Conservation (phyloP, 352 stramenopile species). For the Thraustochytrium sp. region DNA sequence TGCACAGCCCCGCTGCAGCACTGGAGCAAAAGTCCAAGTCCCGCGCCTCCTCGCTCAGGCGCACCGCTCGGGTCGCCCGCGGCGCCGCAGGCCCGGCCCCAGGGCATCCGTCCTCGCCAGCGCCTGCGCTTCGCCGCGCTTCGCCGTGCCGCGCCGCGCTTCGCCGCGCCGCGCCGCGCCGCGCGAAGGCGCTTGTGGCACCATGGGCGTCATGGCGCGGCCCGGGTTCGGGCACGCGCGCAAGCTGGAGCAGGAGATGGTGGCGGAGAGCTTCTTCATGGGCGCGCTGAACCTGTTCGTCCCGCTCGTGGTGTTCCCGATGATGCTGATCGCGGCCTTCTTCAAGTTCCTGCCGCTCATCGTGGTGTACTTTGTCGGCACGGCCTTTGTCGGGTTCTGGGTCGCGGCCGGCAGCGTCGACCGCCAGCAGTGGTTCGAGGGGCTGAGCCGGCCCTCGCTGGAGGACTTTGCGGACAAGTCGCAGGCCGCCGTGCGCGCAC, state of each 20-base stretch:
- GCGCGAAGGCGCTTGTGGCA: not conserved
- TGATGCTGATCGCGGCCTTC: not conserved
- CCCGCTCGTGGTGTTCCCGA: not conserved
- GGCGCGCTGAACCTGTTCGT: not conserved
- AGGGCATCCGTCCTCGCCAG: no score
- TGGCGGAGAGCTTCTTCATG: not conserved
- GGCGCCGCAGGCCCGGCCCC: no score
- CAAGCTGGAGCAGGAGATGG: not conserved
- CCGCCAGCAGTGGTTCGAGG: not conserved
- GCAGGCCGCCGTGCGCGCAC: not conserved
- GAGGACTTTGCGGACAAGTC: not conserved
- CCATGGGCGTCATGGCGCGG: not conserved
- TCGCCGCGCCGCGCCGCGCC: no score
- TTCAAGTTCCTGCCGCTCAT: slow-evolving; percentile 3
- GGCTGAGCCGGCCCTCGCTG: not conserved
- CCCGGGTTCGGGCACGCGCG: not conserved
- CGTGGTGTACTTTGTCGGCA: not conserved
- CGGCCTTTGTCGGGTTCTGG: not conserved
- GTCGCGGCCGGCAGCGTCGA: not conserved
- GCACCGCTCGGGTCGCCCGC: no score
- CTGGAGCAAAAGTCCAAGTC: no score
- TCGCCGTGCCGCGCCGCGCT: no score
- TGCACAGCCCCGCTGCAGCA: no score
- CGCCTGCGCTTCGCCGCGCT: no score
- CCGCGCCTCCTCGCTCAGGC: no score